Evolutionary conservation across 177 flowering plant species (phyloP), one percentile per base, ranked within the genome.

Genomic region (Telopea speciosissima): DNA sequence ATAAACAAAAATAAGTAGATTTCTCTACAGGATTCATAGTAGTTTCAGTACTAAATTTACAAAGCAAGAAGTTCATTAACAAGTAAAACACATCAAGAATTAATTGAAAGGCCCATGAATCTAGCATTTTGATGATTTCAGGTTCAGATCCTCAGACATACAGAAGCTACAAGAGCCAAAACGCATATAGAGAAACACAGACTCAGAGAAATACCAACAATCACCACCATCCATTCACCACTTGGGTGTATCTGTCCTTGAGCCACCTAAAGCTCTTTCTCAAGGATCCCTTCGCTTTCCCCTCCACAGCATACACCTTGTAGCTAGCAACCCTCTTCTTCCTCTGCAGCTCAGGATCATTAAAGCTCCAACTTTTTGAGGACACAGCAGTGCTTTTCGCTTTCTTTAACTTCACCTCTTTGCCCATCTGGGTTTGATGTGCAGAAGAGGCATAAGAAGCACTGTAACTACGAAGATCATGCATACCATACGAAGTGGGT

Each of bases 261-360:
- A 90, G 83, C 96, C 93, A 90, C 69, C 85, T 83, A 66, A 85
- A 79, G 73, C 96, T 85, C 86, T 85, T 90, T 76, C 88, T 86
- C 4, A 89, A 71, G 66, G 93, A 88, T 24, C 91, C 92, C 69
- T 88, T 90, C 89, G 89, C 82, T 73, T 87, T 90, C 33, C 91
- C 93, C 68, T 90, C 96, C 56, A 87, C 88, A 11, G 85, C 70
- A 76, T 90, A 90, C 0, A 81, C 87, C 74, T 90, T 90, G 66
- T 90, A 90, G 45, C 90, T 72, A 36, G 91, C 96, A 78, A 90
- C 87, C 79, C 96, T 85, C 69, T 81, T 89, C 82, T 86, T 90
- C 86, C 96, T 89, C 81, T 86, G 91, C 80, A 87, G 45, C 75
- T 90, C 96, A 21, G 96, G 96, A 66, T 90, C 96, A 69, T 70